These are phyloP conservation scores for Metarhizium humberi DNA, from an alignment of 2,329 filamentous ascomycete genomes.

Conservation along the genomic window DNA sequence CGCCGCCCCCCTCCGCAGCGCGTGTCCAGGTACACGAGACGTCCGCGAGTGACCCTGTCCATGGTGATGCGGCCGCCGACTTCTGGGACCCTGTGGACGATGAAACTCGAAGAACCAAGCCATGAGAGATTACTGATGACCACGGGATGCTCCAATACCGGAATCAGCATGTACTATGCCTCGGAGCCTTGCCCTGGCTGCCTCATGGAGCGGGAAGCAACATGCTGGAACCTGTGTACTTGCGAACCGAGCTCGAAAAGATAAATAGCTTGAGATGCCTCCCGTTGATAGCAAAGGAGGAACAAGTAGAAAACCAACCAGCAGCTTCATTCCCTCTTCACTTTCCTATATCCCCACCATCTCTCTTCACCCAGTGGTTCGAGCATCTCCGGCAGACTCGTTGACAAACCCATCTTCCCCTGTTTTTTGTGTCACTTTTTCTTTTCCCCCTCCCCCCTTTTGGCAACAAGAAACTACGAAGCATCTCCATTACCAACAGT, in stretches of 20 bases:
- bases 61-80: background rate
- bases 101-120: background rate
- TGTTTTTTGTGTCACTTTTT: background rate
- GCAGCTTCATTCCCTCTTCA: background rate
- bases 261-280: background rate
- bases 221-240: background rate
- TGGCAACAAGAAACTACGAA: conserved; percentile 4
- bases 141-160: background rate
- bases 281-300: background rate
- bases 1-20: too few species aligned
- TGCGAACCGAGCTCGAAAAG: background rate
- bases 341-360: background rate
- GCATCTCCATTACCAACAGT: background rate
- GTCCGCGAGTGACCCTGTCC: background rate
- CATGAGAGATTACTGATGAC: too few species aligned
- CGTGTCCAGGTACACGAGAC: background rate
- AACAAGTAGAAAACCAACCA: background rate
- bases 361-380: background rate
- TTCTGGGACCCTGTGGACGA: background rate
- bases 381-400: background rate
- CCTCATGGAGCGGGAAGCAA: background rate
- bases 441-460: background rate
- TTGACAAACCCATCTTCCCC: background rate
- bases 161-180: too few species aligned
- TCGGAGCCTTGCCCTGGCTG: too few species aligned